These are phyloP conservation scores for Tolypocladium ovalisporum DNA, from an alignment of 2,329 filamentous ascomycete species.

Conservation along the genomic window DNA sequence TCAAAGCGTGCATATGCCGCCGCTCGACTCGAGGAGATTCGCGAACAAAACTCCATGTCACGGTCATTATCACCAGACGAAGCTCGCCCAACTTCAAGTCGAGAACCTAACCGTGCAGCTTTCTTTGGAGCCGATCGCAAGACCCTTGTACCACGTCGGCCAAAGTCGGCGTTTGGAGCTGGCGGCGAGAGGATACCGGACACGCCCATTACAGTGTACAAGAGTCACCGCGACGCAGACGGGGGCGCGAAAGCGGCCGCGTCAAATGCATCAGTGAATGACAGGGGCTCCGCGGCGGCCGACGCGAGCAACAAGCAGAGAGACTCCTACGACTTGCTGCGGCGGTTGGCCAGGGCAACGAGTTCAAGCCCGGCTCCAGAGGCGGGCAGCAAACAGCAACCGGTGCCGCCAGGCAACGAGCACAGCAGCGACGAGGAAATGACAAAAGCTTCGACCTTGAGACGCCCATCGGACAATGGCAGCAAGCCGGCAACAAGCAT, in stretches of 20 bases:
- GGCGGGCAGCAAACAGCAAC: slow-evolving; percentile 13
- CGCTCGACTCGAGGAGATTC: slow-evolving; percentile 40
- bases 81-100: slow-evolving; percentile 17
- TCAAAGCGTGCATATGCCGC: slow-evolving; percentile 37
- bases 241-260: neutral
- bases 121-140: neutral
- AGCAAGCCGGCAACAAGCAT: slow-evolving; percentile 2
- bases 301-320: slow-evolving; percentile 6
- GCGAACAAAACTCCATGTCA: slow-evolving; percentile 35
- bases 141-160: slow-evolving; percentile 1
- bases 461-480: slow-evolving; percentile 9
- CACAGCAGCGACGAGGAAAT: slow-evolving; percentile 1
- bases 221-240: slow-evolving; percentile 7
- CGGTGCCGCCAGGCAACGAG: slow-evolving; percentile 4
- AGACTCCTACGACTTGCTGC: slow-evolving; percentile 38
- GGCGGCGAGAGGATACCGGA: slow-evolving; percentile 24
- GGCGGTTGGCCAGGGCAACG: slow-evolving; percentile 35
- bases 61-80: slow-evolving; percentile 32
- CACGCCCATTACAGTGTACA: slow-evolving; percentile 30
- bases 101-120: slow-evolving; percentile 1
- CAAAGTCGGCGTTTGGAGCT: slow-evolving; percentile 14
- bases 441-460: slow-evolving; percentile 6
- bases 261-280: neutral
- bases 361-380: slow-evolving; percentile 30
- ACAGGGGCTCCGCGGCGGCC: neutral